Conservation (phyloP, 805 yeast species). For the Candida jianshihensis region DNA sequence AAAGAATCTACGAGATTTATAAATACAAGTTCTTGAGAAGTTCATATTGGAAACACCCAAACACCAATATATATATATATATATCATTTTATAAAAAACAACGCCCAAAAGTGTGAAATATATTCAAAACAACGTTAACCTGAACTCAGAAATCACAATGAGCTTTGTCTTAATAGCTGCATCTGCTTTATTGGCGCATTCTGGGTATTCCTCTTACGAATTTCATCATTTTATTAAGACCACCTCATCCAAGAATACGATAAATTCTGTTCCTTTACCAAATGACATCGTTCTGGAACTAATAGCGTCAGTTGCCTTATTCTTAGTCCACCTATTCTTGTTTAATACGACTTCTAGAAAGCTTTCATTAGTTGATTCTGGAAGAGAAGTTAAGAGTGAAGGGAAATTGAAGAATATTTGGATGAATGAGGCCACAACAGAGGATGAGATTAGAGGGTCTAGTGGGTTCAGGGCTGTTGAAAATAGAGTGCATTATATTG, state of each 20-base stretch:
- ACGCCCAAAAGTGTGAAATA: no score
- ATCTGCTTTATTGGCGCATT: not conserved
- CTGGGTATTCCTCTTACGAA: conserved; percentile 1
- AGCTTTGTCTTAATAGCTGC: not conserved
- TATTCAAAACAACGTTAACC: no score
- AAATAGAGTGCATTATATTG: not conserved
- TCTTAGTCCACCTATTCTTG: not conserved
- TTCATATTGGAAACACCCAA: no score
- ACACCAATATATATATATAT: no score
- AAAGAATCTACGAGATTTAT: no score
- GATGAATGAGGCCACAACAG: not conserved
- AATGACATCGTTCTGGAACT: not conserved
- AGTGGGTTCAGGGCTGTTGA: not conserved
- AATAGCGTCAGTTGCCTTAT: not conserved
- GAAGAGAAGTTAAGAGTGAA: not conserved
- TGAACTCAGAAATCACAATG: not conserved
- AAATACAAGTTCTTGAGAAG: no score
- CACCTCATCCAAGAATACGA: not conserved
- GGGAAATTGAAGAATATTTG: not conserved
- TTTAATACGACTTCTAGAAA: not conserved
- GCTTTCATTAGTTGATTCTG: not conserved
- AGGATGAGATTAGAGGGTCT: conserved; percentile 1
- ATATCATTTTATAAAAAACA: no score
- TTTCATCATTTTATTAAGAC: conserved; percentile 1
- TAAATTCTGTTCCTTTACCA: conserved; percentile 1